phyloP scores from a whole-genome alignment of 495 filamentous ascomycete species.

The Peziza echinospora region DNA sequence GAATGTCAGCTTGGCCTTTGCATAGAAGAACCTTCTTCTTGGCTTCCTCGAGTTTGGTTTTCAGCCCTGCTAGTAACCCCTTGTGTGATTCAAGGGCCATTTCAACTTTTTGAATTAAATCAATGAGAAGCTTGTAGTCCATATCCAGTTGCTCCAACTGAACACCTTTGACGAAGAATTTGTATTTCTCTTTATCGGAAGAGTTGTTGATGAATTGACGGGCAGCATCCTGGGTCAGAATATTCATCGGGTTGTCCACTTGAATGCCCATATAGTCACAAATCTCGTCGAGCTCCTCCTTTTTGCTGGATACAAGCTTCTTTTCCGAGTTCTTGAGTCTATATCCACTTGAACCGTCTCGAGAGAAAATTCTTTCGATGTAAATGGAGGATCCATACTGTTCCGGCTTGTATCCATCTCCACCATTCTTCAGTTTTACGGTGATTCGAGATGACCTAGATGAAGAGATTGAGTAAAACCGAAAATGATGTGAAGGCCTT shows the following conservation, averaged over 20 bases:
- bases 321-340: constrained; percentile 58
- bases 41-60: constrained; percentile 21
- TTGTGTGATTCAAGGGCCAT: constrained; percentile 31
- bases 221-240: constrained; percentile 91
- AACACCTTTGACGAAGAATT: constrained; percentile 88
- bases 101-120: constrained; percentile 46
- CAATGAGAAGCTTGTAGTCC: constrained; percentile 63
- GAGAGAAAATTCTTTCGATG: constrained; percentile 72
- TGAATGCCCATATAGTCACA: constrained; percentile 82
- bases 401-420: constrained; percentile 63
- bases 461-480: not conserved
- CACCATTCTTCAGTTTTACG: constrained; percentile 79
- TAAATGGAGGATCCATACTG: constrained; percentile 69
- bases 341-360: constrained; percentile 56
- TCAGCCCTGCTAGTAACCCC: constrained; percentile 25
- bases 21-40: constrained; percentile 25
- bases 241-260: constrained; percentile 92
- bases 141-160: constrained; percentile 80
- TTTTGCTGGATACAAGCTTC: constrained; percentile 59
- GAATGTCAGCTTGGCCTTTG: constrained; percentile 34
- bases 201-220: constrained; percentile 81
- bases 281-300: constrained; percentile 75
- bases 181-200: constrained; percentile 67
- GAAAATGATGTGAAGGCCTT: constrained; percentile 10
- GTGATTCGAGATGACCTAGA: constrained; percentile 33